Evolutionary conservation across 441 rosid species (phyloP), one percentile per base, ranked within the genome.

Genomic region (Melastoma candidum): DNA sequence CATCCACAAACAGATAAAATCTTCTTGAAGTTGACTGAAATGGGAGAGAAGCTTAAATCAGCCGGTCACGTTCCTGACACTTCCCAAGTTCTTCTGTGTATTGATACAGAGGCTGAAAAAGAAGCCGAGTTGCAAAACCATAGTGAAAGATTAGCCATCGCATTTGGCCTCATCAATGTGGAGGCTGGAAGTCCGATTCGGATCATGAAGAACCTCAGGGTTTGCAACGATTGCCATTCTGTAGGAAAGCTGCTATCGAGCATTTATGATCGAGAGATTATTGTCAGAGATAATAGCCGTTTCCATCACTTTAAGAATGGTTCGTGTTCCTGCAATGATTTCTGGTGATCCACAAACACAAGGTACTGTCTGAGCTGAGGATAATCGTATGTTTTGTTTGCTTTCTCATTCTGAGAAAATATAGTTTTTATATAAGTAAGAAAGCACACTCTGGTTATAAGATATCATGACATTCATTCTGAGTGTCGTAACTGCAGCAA

Each of bases 221-320:
- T 74, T 26, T 74, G 82, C 53, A 74, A 67, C 0, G 82, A 76
- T 54, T 81, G 84, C 5, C 85, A 82, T 57, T 46, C 73, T 47
- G 72, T 73, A 44, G 76, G 72, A 4, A 79, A 77, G 66, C 73
- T 75, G 17, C 54, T 82, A 9, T 79, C 81, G 41, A 29, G 50
- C 43, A 73, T 82, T 44, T 77, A 77, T 52, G 41, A 48, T n/a
- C 56, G 65, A 7, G 79, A 82, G 54, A 79, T 82, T 46, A 70
- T 76, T 54, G 81, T 76, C 62, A 81, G 82, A 72, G 87, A 76
- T 51, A 76, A 69, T 17, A 71, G 69, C 39, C 67, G 84, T 48
- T 81, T 82, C 69, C 83, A 79, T 74, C 77, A 74, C 65, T 81
- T 81, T 53, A 71, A 58, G 70, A 52, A 68, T 43, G 80, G 82